A percentile compares a stretch with the other conserved stretches of the same genome.
These are phyloP conservation scores for Podospora australis DNA, from an alignment of 495 filamentous ascomycete genomes.

Conservation along the genomic window DNA sequence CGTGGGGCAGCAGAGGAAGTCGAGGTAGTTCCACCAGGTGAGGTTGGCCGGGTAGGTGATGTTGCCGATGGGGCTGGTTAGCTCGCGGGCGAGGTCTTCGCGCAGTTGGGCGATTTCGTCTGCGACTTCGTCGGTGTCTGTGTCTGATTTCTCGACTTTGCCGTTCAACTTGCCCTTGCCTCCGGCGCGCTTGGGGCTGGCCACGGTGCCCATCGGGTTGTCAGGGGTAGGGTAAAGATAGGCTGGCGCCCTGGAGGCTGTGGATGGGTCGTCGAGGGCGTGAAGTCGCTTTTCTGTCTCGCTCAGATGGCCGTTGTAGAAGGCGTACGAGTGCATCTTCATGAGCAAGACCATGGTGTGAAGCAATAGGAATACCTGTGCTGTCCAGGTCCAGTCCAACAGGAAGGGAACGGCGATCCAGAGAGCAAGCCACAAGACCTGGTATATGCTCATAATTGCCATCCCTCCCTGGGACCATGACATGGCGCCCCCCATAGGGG, in stretches of 20 bases:
- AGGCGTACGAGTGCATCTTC: conserved; percentile 98
- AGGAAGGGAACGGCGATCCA: conserved; percentile 90
- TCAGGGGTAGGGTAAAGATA: conserved; percentile 70
- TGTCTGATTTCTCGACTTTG: conserved; percentile 29
- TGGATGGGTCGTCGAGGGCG: conserved; percentile 69
- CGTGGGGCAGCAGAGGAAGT: conserved; percentile 89
- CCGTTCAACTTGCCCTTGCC: conserved; percentile 29
- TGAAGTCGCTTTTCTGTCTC: conserved; percentile 73
- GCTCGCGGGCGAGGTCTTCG: conserved; percentile 81
- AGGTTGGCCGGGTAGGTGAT: conserved; percentile 90
- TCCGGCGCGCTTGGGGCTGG: conserved; percentile 29
- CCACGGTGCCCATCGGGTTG: conserved; percentile 40
- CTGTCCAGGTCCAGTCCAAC: conserved; percentile 84
- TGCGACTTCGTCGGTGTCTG: conserved; percentile 35
- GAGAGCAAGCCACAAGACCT: conserved; percentile 68
- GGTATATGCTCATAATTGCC: conserved; percentile 73
- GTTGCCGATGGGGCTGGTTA: conserved; percentile 81
- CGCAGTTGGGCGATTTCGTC: conserved; percentile 60
- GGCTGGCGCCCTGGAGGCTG: conserved; percentile 59
- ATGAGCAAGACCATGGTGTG: conserved; percentile 88
- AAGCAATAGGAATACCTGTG: conserved; percentile 90
- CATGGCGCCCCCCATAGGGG: conserved; percentile 45
- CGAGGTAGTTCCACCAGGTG: conserved; percentile 69
- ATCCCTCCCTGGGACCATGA: conserved; percentile 74
- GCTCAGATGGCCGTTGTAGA: conserved; percentile 94